Evolutionary conservation across 2,329 filamentous ascomycete species (phyloP).

Genomic region (Didymella pomorum): DNA sequence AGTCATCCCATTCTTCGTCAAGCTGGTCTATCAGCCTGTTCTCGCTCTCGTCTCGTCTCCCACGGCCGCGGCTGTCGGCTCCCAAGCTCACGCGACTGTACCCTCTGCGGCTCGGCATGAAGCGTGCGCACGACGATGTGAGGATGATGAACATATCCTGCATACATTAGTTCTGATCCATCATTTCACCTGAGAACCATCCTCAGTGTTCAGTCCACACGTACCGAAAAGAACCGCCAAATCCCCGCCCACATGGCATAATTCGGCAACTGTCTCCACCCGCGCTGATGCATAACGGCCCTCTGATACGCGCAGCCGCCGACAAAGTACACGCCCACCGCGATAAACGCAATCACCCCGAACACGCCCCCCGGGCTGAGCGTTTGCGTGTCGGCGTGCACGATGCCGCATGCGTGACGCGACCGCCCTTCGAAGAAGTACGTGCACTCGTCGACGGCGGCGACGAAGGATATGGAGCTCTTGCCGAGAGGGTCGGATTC

Average conservation of each 20-base stretch:
- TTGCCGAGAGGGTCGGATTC: constrained; percentile 78
- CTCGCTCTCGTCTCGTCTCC: constrained; percentile 74
- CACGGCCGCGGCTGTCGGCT: constrained; percentile 52
- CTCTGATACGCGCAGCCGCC: constrained; percentile 96
- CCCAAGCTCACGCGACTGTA: constrained; percentile 70
- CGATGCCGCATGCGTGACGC: constrained; percentile 80
- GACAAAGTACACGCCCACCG: constrained; percentile 85
- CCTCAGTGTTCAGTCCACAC: too few relatives aligned
- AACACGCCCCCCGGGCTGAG: constrained; percentile 80
- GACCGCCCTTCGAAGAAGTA: constrained; percentile 96
- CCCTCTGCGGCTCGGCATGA: constrained; percentile 70
- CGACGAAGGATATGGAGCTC: constrained; percentile 83
- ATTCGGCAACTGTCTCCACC: constrained; percentile 95
- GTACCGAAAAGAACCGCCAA: constrained; percentile 81
- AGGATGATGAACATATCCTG: constrained; percentile 70
- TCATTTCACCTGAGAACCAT: too few relatives aligned
- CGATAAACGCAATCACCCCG: constrained; percentile 80
- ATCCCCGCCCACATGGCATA: constrained; percentile 92
- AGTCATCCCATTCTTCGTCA: constrained; percentile 96
- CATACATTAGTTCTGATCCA: constrained; percentile 17
- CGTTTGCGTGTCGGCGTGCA: constrained; percentile 64
- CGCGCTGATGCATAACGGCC: constrained; percentile 90
- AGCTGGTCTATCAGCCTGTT: constrained; percentile 94
- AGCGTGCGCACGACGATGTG: constrained; percentile 73
- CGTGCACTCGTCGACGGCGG: constrained; percentile 87